These are phyloP conservation scores for Cenococcum geophilum DNA, from an alignment of 495 filamentous ascomycete genomes.

Conservation along the genomic window DNA sequence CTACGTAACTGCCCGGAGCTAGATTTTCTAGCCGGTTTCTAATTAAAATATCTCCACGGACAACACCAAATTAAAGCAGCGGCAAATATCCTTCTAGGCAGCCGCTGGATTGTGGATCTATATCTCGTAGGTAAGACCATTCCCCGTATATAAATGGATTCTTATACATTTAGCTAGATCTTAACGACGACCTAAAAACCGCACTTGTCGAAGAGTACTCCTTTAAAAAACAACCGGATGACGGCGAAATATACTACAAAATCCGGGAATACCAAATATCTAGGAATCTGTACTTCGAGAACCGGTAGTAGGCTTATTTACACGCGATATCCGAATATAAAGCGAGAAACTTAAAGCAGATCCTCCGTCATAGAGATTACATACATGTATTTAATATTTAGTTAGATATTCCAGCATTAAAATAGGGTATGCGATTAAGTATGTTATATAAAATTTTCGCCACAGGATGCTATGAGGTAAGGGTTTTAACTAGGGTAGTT, in stretches of 20 bases:
- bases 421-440: neutral
- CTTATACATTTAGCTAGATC: too few species aligned
- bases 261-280: constrained; percentile 38
- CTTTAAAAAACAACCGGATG: constrained; percentile 36
- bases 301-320: constrained; percentile 29
- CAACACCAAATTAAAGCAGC: too few species aligned
- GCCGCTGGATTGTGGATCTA: too few species aligned
- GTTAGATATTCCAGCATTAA: neutral
- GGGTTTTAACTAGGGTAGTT: too few species aligned
- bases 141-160: too few species aligned
- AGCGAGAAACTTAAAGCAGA: neutral
- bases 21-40: too few species aligned
- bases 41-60: too few species aligned
- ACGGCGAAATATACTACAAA: constrained; percentile 43
- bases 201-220: constrained; percentile 37
- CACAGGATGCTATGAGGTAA: neutral
- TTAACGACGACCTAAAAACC: constrained; percentile 14
- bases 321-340: neutral
- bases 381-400: neutral
- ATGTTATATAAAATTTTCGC: neutral
- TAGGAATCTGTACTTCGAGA: constrained; percentile 23
- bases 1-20: too few species aligned
- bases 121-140: too few species aligned
- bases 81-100: too few species aligned
- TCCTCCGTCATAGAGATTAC: neutral